Conservation (phyloP, 1,284 basidiomycete genomes). For the Tetrapyrgos nigripes region DNA sequence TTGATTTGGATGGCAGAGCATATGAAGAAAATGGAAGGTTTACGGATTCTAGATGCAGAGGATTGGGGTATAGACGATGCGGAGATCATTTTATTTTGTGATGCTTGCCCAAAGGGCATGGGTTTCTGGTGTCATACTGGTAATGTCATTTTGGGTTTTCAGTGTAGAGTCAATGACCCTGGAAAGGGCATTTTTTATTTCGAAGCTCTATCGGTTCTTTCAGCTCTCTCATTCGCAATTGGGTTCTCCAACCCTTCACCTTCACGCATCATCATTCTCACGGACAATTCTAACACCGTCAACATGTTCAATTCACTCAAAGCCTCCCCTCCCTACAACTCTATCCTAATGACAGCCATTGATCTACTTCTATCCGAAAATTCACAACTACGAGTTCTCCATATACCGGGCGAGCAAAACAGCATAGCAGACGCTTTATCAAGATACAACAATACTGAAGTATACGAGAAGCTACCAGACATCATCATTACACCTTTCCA, state of each 20-base stretch:
- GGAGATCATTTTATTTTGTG: background rate
- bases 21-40: background rate
- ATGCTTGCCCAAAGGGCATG: background rate
- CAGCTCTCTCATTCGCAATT: slow-evolving; percentile 24
- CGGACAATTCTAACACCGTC: slow-evolving; percentile 31
- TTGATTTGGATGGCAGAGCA: background rate
- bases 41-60: background rate
- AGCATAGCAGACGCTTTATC: slow-evolving; percentile 33
- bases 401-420: slow-evolving; percentile 30
- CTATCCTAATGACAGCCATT: slow-evolving; percentile 21
- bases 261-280: slow-evolving; percentile 32
- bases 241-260: slow-evolving; percentile 16
- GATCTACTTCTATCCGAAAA: slow-evolving; percentile 17
- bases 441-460: too few relatives aligned
- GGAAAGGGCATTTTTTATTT: slow-evolving; percentile 33
- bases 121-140: background rate
- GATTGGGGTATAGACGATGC: background rate
- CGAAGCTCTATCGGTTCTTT: slow-evolving; percentile 32
- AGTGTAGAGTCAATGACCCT: background rate
- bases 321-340: slow-evolving; percentile 22
- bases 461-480: too few relatives aligned
- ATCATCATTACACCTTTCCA: too few relatives aligned
- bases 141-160: too few relatives aligned
- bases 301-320: slow-evolving; percentile 28
- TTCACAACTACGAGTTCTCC: slow-evolving; percentile 27